Evolutionary conservation across 768 basidiomycete genomes (phyloP).

Genomic region (Rossbeevera mucosa): DNA sequence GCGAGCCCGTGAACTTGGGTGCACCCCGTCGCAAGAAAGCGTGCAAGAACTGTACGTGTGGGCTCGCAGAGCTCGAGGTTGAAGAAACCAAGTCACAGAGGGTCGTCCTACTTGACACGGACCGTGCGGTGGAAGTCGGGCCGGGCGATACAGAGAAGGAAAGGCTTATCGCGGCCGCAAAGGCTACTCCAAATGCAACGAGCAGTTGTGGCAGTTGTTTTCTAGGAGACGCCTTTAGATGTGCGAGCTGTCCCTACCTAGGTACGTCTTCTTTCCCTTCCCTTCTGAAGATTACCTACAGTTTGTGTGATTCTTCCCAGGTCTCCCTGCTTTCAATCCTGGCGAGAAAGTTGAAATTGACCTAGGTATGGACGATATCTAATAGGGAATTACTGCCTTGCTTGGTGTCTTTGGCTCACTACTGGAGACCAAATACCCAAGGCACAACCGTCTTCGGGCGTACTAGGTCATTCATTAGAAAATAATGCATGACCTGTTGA

Average conservation of each 20-base stretch:
- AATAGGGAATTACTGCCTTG: slow-evolving; percentile 13
- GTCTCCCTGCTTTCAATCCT: slow-evolving; percentile 95
- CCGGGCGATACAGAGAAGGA: slow-evolving; percentile 59
- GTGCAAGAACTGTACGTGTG: slow-evolving; percentile 95
- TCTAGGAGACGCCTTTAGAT: slow-evolving; percentile 96
- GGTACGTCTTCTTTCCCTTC: slow-evolving; percentile 52
- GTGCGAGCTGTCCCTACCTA: slow-evolving; percentile 91
- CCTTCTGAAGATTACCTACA: slow-evolving; percentile 4
- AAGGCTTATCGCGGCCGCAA: slow-evolving; percentile 60
- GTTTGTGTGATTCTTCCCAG: slow-evolving; percentile 39
- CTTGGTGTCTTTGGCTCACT: neutral
- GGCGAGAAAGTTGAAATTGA: slow-evolving; percentile 96
- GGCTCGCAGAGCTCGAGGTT: slow-evolving; percentile 89
- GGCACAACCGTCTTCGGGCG: neutral
- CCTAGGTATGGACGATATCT: slow-evolving; percentile 87
- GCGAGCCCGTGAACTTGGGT: slow-evolving; percentile 54
- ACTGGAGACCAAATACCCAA: slow-evolving; percentile 1
- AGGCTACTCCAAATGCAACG: slow-evolving; percentile 78
- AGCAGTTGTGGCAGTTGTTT: slow-evolving; percentile 98
- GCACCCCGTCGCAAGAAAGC: slow-evolving; percentile 79
- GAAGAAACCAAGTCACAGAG: slow-evolving; percentile 63
- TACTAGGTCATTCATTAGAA: slow-evolving; percentile 2
- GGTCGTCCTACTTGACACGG: slow-evolving; percentile 62
- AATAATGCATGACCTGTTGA: neutral
- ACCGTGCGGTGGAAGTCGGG: slow-evolving; percentile 55